Conservation (phyloP, 2,329 filamentous ascomycete species). For the Penicillium sp. region DNA sequence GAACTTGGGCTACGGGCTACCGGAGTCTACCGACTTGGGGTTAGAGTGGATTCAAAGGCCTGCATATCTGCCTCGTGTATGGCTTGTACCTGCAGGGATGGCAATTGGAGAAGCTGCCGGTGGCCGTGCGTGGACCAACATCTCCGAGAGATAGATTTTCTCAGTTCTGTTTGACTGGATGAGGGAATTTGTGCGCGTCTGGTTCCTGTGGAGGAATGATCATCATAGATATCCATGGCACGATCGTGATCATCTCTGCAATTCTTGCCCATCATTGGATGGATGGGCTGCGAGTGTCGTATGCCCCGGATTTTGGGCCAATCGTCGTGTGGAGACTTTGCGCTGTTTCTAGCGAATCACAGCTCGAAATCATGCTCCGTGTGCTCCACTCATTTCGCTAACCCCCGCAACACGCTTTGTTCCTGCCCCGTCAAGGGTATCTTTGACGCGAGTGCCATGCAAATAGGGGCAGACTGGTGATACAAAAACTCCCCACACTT, state of each 20-base stretch:
- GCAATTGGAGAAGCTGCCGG: not conserved
- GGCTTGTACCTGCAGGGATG: constrained; percentile 1
- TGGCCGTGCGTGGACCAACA: not conserved
- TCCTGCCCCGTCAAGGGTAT: too few relatives aligned
- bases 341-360: not conserved
- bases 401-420: not conserved
- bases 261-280: not conserved
- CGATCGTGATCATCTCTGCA: not conserved
- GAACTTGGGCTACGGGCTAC: not conserved
- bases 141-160: too few relatives aligned
- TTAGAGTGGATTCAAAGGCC: not conserved
- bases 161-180: too few relatives aligned
- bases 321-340: not conserved
- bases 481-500: too few relatives aligned
- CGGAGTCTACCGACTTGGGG: not conserved
- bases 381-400: not conserved
- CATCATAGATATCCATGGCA: not conserved
- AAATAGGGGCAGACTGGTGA: not conserved
- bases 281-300: not conserved
- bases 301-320: not conserved
- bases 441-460: too few relatives aligned
- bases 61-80: not conserved
- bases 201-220: not conserved
- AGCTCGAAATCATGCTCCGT: too few relatives aligned
- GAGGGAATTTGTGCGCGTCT: not conserved